A percentile compares a stretch with the other conserved stretches of the same genome.
phyloP scores from a whole-genome alignment of 2,329 filamentous ascomycete species.

The Thelonectria discophora region DNA sequence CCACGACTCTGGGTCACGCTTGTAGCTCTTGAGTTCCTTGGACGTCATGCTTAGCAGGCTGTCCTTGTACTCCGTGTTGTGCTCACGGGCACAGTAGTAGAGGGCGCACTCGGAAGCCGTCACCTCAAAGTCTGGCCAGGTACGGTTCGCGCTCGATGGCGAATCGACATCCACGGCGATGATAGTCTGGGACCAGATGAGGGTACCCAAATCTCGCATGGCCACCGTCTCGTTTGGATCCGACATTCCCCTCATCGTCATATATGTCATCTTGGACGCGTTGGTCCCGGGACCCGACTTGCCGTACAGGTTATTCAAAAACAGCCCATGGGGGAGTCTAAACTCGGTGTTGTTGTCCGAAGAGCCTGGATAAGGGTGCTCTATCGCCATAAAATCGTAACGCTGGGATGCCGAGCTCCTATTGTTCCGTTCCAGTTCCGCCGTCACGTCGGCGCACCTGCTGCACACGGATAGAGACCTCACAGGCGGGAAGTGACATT shows the following conservation, averaged over 20 bases:
- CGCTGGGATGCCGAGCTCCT: conserved; percentile 5
- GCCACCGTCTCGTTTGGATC: conserved; percentile 20
- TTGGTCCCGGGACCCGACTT: neutral
- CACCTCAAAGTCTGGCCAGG: conserved; percentile 22
- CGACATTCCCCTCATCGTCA: conserved; percentile 25
- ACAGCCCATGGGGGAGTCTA: conserved; percentile 19
- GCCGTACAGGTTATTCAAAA: conserved; percentile 22
- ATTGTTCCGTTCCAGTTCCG: neutral
- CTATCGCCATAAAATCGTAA: neutral
- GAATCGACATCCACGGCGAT: conserved; percentile 23
- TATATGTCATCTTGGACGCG: conserved; percentile 18
- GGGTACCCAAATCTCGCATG: conserved; percentile 26
- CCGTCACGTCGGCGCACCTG: conserved; percentile 19
- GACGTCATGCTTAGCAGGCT: conserved; percentile 14
- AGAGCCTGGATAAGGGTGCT: neutral
- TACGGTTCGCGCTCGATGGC: neutral
- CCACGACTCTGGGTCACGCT: conserved; percentile 21
- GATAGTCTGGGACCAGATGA: conserved; percentile 29
- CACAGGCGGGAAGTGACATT: conserved; percentile 15
- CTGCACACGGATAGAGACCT: conserved; percentile 23
- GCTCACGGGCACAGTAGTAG: conserved; percentile 28
- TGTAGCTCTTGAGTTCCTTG: neutral
- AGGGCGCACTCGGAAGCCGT: conserved; percentile 25
- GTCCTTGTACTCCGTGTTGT: conserved; percentile 10
- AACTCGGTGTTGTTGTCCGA: conserved; percentile 4